These are phyloP conservation scores for Zygotorulaspora sp. DNA, from an alignment of 805 yeast genomes.

Conservation along the genomic window DNA sequence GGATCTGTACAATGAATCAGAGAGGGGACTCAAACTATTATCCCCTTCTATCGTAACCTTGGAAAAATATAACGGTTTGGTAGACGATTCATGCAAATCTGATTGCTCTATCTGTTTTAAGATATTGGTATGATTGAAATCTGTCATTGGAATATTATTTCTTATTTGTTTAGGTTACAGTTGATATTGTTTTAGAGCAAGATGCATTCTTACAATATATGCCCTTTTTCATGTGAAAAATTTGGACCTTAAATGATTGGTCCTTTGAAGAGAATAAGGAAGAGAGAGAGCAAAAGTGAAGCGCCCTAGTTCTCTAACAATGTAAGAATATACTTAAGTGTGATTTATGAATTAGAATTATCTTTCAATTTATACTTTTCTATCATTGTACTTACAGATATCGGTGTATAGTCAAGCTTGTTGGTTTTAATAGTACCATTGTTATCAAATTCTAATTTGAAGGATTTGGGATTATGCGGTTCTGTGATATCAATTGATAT, in stretches of 20 bases:
- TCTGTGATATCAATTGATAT: constrained; percentile 8
- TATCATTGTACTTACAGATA: constrained; percentile 4
- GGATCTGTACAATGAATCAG: constrained; percentile 43
- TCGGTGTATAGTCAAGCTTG: constrained; percentile 14
- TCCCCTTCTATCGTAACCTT: constrained; percentile 22
- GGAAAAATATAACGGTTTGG: constrained; percentile 23
- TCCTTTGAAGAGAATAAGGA: neutral
- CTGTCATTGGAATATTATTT: neutral
- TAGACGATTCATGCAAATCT: constrained; percentile 11
- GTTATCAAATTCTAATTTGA: constrained; percentile 18
- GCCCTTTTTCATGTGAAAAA: neutral
- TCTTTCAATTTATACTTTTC: no score
- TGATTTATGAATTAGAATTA: no score
- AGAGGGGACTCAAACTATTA: constrained; percentile 29
- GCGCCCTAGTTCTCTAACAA: neutral
- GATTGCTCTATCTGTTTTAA: constrained; percentile 5
- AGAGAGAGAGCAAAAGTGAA: neutral
- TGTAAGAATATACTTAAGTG: constrained; percentile 13
- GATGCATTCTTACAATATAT: no score
- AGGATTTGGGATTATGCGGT: constrained; percentile 14
- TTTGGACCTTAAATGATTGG: neutral
- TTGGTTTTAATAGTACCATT: constrained; percentile 12
- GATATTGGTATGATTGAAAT: neutral
- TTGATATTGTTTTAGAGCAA: no score
- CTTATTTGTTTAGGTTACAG: neutral